A percentile compares a stretch with the other conserved stretches of the same genome.
These are phyloP conservation scores for Pseudogymnoascus sp. DNA, from an alignment of 2,329 filamentous ascomycete genomes.

Conservation along the genomic window DNA sequence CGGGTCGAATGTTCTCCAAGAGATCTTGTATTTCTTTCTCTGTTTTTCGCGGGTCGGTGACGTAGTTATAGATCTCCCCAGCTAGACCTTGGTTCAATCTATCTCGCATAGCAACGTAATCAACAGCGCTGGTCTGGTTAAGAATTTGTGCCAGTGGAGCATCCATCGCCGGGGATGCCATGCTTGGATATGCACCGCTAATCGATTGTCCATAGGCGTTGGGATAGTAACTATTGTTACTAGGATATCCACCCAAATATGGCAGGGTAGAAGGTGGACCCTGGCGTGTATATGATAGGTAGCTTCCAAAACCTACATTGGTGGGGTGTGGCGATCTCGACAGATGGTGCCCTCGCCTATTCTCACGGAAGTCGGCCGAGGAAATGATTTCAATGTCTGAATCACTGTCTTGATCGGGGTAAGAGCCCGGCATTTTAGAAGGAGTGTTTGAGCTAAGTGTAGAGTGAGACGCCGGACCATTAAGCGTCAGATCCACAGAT, in stretches of 20 bases:
- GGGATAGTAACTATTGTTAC: neutral
- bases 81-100: neutral
- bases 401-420: slow-evolving; percentile 18
- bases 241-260: neutral
- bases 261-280: neutral
- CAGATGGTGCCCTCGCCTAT: slow-evolving; percentile 19
- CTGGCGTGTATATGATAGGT: slow-evolving; percentile 1
- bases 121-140: slow-evolving; percentile 1
- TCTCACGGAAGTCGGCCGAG: slow-evolving; percentile 24
- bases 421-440: slow-evolving; percentile 7
- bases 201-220: neutral
- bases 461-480: neutral
- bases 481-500: neutral
- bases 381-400: slow-evolving; percentile 30
- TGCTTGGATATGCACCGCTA: neutral
- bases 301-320: neutral
- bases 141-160: slow-evolving; percentile 11
- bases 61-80: slow-evolving; percentile 11
- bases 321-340: neutral
- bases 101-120: slow-evolving; percentile 2
- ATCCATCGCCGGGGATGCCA: neutral
- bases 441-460: neutral
- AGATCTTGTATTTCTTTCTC: slow-evolving; percentile 65
- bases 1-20: slow-evolving; percentile 66
- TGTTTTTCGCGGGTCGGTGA: slow-evolving; percentile 43